A percentile compares a stretch with the other conserved stretches of the same genome.
phyloP scores from a whole-genome alignment of 305 asterid genomes.

The Solanum hybrid region DNA sequence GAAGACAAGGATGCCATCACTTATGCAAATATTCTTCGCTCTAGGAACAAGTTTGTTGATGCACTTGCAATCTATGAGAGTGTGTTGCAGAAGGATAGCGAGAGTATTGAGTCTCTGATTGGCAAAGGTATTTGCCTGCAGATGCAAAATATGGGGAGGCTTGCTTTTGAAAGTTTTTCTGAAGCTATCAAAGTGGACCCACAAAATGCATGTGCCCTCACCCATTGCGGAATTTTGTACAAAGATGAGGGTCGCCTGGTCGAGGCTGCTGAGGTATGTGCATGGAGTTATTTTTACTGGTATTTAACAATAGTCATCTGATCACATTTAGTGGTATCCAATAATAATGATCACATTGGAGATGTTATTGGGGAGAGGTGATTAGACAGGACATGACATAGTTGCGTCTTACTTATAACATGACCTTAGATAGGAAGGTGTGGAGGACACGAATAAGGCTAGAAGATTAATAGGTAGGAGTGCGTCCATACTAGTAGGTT shows the following conservation, averaged over 20 bases:
- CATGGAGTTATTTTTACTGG: neutral
- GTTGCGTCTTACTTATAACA: neutral
- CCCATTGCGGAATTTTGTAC: slow-evolving; percentile 82
- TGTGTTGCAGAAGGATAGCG: slow-evolving; percentile 58
- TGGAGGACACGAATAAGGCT: neutral
- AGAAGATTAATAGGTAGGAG: neutral
- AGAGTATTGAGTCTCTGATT: slow-evolving; percentile 73
- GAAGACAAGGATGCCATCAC: slow-evolving; percentile 75
- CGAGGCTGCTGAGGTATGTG: slow-evolving; percentile 96
- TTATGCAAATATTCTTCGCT: slow-evolving; percentile 85
- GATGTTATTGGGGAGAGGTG: neutral
- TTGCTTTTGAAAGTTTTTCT: slow-evolving; percentile 76
- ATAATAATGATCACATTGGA: neutral
- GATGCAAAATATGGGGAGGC: slow-evolving; percentile 81
- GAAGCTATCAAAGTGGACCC: slow-evolving; percentile 87
- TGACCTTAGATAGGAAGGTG: neutral
- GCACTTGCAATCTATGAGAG: slow-evolving; percentile 76
- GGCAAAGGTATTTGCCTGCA: slow-evolving; percentile 97
- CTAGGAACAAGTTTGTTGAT: slow-evolving; percentile 81
- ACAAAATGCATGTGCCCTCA: slow-evolving; percentile 81
- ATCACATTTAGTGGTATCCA: neutral
- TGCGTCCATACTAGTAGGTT: neutral
- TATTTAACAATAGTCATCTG: neutral
- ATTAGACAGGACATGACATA: neutral
- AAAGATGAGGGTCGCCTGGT: slow-evolving; percentile 92